phyloP scores from a whole-genome alignment of 2,329 filamentous ascomycete species.

The Ophiognomonia clavigignenti-juglandacearum region DNA sequence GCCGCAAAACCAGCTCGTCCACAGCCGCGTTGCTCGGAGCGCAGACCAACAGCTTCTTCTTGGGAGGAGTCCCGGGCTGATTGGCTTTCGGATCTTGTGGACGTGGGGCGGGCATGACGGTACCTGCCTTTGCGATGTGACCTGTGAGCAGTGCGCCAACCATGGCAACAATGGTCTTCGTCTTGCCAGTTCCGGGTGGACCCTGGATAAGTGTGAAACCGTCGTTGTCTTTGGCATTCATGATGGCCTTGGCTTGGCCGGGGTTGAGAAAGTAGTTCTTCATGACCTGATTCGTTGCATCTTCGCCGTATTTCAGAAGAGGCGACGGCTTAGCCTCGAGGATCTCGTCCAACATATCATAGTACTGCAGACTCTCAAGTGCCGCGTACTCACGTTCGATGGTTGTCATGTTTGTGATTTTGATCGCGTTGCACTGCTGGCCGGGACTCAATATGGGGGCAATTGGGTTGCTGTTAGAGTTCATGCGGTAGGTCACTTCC shows the following conservation, averaged over 20 bases:
- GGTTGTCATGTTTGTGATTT: conserved; percentile 88
- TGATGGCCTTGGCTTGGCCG: conserved; percentile 86
- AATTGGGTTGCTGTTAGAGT: conserved; percentile 60
- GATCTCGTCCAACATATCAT: conserved; percentile 92
- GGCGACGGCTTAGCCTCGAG: conserved; percentile 81
- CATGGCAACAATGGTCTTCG: conserved; percentile 95
- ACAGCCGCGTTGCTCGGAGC: conserved; percentile 98
- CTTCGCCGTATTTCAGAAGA: conserved; percentile 73
- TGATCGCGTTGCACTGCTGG: conserved; percentile 66
- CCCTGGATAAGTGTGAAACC: conserved; percentile 96
- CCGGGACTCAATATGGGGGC: conserved; percentile 62
- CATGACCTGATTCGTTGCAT: conserved; percentile 64
- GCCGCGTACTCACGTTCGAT: conserved; percentile 95
- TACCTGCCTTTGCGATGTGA: conserved; percentile 35
- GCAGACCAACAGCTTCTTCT: conserved; percentile 90
- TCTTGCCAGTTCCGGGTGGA: conserved; percentile 95
- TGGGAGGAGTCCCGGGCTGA: conserved; percentile 22
- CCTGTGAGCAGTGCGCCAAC: conserved; percentile 78
- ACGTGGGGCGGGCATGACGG: conserved; percentile 41
- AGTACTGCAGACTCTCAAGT: conserved; percentile 85
- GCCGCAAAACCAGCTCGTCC: conserved; percentile 87
- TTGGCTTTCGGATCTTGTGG: conserved; percentile 32
- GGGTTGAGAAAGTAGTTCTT: conserved; percentile 78
- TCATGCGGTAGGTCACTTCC: conserved; percentile 82
- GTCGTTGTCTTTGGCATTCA: conserved; percentile 91